Percentiles rank a stretch among this genome's conserved stretches.
These are phyloP conservation scores for Aspergillus unguis DNA, from an alignment of 2,329 filamentous ascomycete genomes.

Conservation along the genomic window DNA sequence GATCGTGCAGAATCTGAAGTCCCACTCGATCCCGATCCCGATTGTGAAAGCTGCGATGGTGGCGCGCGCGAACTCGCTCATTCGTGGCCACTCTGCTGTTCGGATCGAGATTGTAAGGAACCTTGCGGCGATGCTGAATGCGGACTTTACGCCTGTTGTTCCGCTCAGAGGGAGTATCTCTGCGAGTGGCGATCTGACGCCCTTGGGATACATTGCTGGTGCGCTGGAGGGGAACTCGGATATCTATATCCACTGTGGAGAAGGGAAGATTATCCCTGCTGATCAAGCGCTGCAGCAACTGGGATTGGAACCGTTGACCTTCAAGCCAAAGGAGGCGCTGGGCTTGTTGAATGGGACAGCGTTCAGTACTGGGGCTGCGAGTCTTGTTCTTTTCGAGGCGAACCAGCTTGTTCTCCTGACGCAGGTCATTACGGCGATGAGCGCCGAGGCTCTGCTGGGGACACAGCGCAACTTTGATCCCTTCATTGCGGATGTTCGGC, in stretches of 20 bases:
- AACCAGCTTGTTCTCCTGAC: conserved; percentile 53
- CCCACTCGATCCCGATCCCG: conserved; percentile 46
- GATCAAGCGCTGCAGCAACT: conserved; percentile 31
- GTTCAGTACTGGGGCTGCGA: conserved; percentile 45
- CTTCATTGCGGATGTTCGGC: conserved; percentile 57
- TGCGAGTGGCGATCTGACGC: conserved; percentile 38
- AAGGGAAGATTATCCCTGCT: conserved; percentile 25
- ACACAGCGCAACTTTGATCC: conserved; percentile 56
- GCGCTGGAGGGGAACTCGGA: conserved; percentile 37
- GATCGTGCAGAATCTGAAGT: conserved; percentile 7
- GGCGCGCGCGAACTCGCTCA: conserved; percentile 53
- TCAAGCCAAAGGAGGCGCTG: conserved; percentile 52
- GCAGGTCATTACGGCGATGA: conserved; percentile 61
- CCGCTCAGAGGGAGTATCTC: conserved; percentile 37
- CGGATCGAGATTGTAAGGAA: conserved; percentile 18
- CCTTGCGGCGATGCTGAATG: conserved; percentile 17
- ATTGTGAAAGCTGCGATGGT: conserved; percentile 56
- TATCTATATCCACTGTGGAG: conserved; percentile 31
- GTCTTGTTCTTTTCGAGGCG: conserved; percentile 51
- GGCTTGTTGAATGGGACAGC: conserved; percentile 53
- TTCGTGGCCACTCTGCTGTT: conserved; percentile 56
- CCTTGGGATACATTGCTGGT: conserved; percentile 37
- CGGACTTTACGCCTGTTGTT: conserved; percentile 30
- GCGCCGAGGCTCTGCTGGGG: conserved; percentile 57
- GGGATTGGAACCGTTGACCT: conserved; percentile 30